Percentiles rank a stretch among this genome's conserved stretches.
Conservation (phyloP, 1,139 yeast genomes). For the Candida labiduridarum region DNA sequence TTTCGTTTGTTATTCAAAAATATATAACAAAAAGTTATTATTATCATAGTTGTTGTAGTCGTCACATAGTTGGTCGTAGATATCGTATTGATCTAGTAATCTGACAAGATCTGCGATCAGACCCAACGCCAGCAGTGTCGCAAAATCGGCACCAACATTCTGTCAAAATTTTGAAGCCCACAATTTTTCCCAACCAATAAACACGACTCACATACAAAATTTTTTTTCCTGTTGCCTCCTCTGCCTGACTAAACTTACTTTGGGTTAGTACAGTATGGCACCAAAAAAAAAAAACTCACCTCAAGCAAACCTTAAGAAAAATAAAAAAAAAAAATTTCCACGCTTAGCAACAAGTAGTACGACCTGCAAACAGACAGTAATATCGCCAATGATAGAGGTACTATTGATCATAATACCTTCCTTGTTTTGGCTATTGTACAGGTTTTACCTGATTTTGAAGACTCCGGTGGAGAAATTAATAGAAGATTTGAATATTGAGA, state of each 20-base stretch:
- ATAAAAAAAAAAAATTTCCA: not conserved
- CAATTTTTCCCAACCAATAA: not conserved
- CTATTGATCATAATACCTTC: conserved; percentile 47
- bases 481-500: conserved; percentile 40
- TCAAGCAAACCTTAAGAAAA: not conserved
- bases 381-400: conserved; percentile 37
- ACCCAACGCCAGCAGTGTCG: too few relatives aligned
- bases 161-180: too few relatives aligned
- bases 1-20: not conserved
- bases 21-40: too few relatives aligned
- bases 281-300: not conserved
- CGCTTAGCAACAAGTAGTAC: not conserved
- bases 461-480: conserved; percentile 43
- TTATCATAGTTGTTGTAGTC: too few relatives aligned
- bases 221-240: not conserved
- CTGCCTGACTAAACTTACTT: not conserved
- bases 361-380: not conserved
- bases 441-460: conserved; percentile 37
- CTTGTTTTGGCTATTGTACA: conserved; percentile 43
- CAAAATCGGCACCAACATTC: too few relatives aligned
- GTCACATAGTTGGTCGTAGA: too few relatives aligned
- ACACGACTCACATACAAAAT: not conserved
- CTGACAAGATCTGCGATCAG: too few relatives aligned
- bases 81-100: too few relatives aligned
- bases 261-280: not conserved